Base-by-base conservation (phyloP, 2,329 filamentous ascomycete genomes). In the Diplodia intermedia region DNA sequence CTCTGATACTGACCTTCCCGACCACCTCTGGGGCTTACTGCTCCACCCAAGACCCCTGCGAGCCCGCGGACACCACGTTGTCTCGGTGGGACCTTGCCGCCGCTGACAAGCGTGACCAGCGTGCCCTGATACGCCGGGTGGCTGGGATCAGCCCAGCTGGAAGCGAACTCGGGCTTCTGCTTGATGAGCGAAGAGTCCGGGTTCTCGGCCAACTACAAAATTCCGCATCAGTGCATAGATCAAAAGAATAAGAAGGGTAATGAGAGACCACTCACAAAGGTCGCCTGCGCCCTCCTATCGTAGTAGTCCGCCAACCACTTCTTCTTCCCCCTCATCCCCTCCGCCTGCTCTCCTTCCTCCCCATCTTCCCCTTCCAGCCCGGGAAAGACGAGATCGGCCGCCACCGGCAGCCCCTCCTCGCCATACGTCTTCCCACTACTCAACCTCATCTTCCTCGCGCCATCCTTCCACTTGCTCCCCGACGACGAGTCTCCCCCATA, bases 91-190 rank as follows among this genome's bases (percentile, higher is more conserved):
- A 83, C 53, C 5, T 75, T 72, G 0, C 84, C 84, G 1, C 84
- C 85, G 0, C 80, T 84, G 1, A 85, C 70, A 2, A 86, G 72
- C 0, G 80, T 77, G 3, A 85, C 71, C 9, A 85, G 73, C 7
- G 79, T 81, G 2, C 85, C 85, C 33, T 79, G 84, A 70, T 82
- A 84, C 38, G 81, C 83, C 0, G 84, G 79, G 69, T 86, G 82
- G 69, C 81, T 84, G 0, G 85, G 85, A 69, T 88, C 84, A 8
- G 81, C 80, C 70, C 82, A 85, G 26, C 83, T 78, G 4, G 82
- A 85, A 0, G 77, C 75, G 70, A 86, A 86, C 26, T 76, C 73
- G 0, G 75, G 73, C 63, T 76, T 70, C 69, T 69, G 72, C 69
- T 75, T 72, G 15, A 77, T 73, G 1, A 85, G 72, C 1, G 73